phyloP scores from a whole-genome alignment of 2,329 filamentous ascomycete species.

The Fusarium sp. region DNA sequence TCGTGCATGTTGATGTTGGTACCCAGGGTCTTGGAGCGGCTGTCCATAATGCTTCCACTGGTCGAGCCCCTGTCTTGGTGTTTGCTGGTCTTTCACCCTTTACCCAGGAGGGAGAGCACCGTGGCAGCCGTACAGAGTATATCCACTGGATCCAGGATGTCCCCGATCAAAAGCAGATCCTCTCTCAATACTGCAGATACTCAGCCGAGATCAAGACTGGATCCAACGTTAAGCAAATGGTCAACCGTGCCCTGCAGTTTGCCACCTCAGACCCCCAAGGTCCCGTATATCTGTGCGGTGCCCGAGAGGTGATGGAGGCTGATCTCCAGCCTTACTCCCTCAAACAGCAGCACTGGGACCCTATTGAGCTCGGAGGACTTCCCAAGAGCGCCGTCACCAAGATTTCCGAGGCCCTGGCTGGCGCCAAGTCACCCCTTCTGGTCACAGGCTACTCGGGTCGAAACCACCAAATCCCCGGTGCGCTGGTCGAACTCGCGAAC shows the following conservation, averaged over 20 bases:
- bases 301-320: constrained; percentile 86
- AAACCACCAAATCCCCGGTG: constrained; percentile 70
- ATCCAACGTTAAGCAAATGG: constrained; percentile 88
- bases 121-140: constrained; percentile 82
- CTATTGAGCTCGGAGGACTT: constrained; percentile 73
- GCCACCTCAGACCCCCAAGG: constrained; percentile 81
- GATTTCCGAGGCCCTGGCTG: constrained; percentile 71
- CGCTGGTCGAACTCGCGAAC: constrained; percentile 74
- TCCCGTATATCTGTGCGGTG: constrained; percentile 82
- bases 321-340: constrained; percentile 80
- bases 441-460: constrained; percentile 78
- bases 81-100: constrained; percentile 83
- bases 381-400: constrained; percentile 62
- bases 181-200: constrained; percentile 88
- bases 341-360: constrained; percentile 75
- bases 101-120: constrained; percentile 80
- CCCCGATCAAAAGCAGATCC: constrained; percentile 82
- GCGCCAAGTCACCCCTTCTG: constrained; percentile 73
- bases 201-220: constrained; percentile 85
- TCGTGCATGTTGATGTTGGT: constrained; percentile 84
- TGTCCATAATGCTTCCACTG: constrained; percentile 81
- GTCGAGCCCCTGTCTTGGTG: constrained; percentile 78
- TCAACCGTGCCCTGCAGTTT: constrained; percentile 86
- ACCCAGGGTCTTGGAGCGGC: constrained; percentile 82
- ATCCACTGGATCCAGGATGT: constrained; percentile 91